Evolutionary conservation across 2,329 filamentous ascomycete genomes (phyloP).

Genomic region (Fusarium sp.): DNA sequence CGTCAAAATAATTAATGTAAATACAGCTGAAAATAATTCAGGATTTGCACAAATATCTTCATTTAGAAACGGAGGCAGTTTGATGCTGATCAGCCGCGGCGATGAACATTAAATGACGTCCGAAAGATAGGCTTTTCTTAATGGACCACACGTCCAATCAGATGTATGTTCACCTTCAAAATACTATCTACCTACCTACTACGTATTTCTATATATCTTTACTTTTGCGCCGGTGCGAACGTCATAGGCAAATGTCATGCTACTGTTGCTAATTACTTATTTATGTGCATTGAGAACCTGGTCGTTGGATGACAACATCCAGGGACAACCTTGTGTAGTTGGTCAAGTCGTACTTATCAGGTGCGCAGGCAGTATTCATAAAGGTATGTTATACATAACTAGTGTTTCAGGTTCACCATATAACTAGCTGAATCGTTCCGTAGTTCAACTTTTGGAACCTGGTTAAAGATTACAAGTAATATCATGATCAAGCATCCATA

Average conservation of each 20-base stretch:
- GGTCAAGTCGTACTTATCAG: too few relatives aligned
- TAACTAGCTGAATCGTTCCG: too few relatives aligned
- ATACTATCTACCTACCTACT: too few relatives aligned
- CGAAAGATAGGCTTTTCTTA: neutral
- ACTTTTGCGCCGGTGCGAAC: neutral
- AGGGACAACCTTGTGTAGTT: neutral
- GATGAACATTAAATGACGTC: neutral
- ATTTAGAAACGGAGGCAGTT: neutral
- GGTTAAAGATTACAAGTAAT: neutral
- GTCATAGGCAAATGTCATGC: neutral
- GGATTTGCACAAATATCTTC: neutral
- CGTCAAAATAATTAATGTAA: constrained; percentile 1
- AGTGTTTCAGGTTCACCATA: neutral
- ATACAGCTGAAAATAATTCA: neutral
- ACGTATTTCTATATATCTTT: neutral
- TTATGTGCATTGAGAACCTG: neutral
- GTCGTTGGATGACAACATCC: neutral
- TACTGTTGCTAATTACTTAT: neutral
- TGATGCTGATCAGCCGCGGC: neutral
- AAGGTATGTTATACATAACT: neutral
- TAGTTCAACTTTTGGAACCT: neutral
- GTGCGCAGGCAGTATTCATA: too few relatives aligned
- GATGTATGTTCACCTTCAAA: neutral
- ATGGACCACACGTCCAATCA: too few relatives aligned
- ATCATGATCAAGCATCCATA: constrained; percentile 2